Conservation (phyloP, 192 early-diverging fungal genomes). For the Backusella tuberculispora region DNA sequence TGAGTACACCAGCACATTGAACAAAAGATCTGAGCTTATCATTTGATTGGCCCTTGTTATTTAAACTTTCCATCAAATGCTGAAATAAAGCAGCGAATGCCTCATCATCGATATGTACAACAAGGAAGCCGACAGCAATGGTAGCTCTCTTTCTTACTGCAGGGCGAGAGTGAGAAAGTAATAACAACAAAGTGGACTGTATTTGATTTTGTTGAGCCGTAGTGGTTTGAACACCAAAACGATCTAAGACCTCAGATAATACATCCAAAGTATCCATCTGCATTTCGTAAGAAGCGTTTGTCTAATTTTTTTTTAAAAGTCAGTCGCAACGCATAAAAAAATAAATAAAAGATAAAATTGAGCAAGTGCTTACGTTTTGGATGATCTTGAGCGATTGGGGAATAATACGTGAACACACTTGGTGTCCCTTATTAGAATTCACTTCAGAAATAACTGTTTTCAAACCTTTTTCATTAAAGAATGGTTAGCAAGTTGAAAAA, state of each 20-base stretch:
- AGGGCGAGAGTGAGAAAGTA: slow-evolving; percentile 70
- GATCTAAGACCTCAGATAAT: slow-evolving; percentile 68
- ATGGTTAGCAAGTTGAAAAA: neutral
- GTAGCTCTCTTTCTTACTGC: slow-evolving; percentile 82
- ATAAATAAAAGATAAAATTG: neutral
- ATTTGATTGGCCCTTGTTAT: slow-evolving; percentile 49
- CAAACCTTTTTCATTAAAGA: slow-evolving; percentile 32
- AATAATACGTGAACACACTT: slow-evolving; percentile 64
- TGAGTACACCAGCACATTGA: slow-evolving; percentile 70
- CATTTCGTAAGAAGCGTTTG: slow-evolving; percentile 53
- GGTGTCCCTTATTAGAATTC: slow-evolving; percentile 52
- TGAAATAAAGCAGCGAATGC: slow-evolving; percentile 70
- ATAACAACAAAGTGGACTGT: slow-evolving; percentile 65
- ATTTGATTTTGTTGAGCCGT: slow-evolving; percentile 56
- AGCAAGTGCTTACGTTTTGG: slow-evolving; percentile 52
- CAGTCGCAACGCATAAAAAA: neutral
- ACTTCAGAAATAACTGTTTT: slow-evolving; percentile 84
- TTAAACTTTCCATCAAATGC: slow-evolving; percentile 57
- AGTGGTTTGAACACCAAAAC: slow-evolving; percentile 68
- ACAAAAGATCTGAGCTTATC: slow-evolving; percentile 79
- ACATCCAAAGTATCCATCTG: slow-evolving; percentile 78
- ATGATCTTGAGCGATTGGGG: slow-evolving; percentile 70
- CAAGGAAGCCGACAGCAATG: slow-evolving; percentile 66
- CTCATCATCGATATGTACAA: slow-evolving; percentile 66
- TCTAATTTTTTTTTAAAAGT: slow-evolving; percentile 32